These are phyloP conservation scores for Tulasnella sp. DNA, from an alignment of 768 basidiomycete species.

Conservation along the genomic window DNA sequence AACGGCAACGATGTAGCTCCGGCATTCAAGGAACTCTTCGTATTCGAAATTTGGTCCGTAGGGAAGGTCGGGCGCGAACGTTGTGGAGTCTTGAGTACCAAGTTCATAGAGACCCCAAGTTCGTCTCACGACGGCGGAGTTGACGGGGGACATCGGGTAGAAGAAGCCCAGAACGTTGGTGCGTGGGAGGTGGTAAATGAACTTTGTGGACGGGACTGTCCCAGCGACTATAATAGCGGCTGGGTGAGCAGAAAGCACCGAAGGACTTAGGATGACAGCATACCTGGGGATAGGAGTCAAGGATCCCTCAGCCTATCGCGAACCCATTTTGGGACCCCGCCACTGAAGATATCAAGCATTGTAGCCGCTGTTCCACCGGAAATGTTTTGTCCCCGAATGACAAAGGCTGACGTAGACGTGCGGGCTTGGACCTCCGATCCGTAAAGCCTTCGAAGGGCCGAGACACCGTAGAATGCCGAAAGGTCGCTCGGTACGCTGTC, in stretches of 20 bases:
- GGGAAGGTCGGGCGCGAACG: slow-evolving; percentile 14
- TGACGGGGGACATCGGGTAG: slow-evolving; percentile 36
- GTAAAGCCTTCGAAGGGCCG: slow-evolving; percentile 44
- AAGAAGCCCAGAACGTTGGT: slow-evolving; percentile 29
- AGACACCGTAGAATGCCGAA: slow-evolving; percentile 53
- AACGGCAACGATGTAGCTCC: slow-evolving; percentile 13
- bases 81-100: slow-evolving; percentile 16
- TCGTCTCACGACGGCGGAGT: slow-evolving; percentile 42
- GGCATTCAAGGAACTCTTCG: slow-evolving; percentile 45
- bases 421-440: slow-evolving; percentile 26
- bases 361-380: slow-evolving; percentile 53
- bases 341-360: slow-evolving; percentile 23
- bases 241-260: not conserved
- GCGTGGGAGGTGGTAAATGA: slow-evolving; percentile 30
- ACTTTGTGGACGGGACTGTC: slow-evolving; percentile 20
- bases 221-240: slow-evolving; percentile 23
- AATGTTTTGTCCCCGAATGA: slow-evolving; percentile 32
- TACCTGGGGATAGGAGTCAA: slow-evolving; percentile 37
- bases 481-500: slow-evolving; percentile 73
- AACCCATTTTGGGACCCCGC: slow-evolving; percentile 25
- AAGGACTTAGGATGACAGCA: slow-evolving; percentile 11
- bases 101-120: slow-evolving; percentile 32
- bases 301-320: slow-evolving; percentile 24
- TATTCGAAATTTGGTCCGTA: slow-evolving; percentile 72
- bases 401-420: slow-evolving; percentile 45